Conservation (phyloP, 2,329 filamentous ascomycete genomes). For the Colletotrichum endophyticum region DNA sequence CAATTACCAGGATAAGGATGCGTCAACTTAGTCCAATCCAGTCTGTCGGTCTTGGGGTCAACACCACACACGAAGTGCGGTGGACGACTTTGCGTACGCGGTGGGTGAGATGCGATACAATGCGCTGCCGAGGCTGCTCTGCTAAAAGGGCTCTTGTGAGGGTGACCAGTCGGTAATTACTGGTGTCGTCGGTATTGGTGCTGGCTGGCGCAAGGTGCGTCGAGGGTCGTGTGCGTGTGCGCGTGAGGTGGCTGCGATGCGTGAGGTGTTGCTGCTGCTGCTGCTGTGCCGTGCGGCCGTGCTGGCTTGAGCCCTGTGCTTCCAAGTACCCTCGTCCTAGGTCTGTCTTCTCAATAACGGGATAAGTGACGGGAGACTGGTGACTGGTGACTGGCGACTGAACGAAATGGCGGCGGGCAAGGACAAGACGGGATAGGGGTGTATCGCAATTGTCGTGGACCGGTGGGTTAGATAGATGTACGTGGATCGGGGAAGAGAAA, state of each 20-base stretch:
- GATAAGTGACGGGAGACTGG: background rate
- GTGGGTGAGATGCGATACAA: background rate
- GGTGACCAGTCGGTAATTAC: background rate
- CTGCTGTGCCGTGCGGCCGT: background rate
- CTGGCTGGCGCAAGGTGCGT: background rate
- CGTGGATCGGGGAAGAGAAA: conserved; percentile 6
- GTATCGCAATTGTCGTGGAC: background rate
- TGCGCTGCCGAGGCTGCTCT: background rate
- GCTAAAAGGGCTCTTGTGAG: background rate
- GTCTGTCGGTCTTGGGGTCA: conserved; percentile 3
- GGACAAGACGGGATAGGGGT: background rate
- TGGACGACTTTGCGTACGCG: background rate
- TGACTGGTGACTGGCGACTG: background rate
- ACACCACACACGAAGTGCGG: conserved; percentile 18
- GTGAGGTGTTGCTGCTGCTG: background rate
- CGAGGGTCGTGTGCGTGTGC: background rate
- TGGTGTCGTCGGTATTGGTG: background rate
- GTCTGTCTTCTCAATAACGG: background rate
- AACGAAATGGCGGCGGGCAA: background rate
- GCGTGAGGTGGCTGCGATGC: background rate
- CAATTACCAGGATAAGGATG: conserved; percentile 11
- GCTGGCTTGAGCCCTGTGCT: background rate
- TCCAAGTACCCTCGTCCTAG: background rate
- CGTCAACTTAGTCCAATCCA: conserved; percentile 1
- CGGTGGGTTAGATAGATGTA: background rate